phyloP scores from a whole-genome alignment of 2,329 filamentous ascomycete genomes.

The Pyricularia sp. region DNA sequence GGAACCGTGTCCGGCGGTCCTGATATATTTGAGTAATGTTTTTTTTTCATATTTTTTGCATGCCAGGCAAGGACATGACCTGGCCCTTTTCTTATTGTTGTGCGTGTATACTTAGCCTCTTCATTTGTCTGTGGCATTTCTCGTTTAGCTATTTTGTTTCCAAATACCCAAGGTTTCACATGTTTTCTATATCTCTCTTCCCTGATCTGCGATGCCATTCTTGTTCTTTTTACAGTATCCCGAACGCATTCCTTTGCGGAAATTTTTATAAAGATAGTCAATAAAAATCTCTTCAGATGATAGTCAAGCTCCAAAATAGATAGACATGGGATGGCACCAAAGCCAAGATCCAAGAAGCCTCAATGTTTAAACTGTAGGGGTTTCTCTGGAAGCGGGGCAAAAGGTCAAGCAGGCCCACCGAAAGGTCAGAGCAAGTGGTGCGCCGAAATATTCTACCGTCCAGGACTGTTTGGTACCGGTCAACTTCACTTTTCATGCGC shows the following conservation, averaged over 20 bases:
- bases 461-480: background rate
- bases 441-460: background rate
- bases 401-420: background rate
- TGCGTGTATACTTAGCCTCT: background rate
- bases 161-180: background rate
- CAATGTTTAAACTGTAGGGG: background rate
- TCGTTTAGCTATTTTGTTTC: conserved; percentile 3
- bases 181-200: background rate
- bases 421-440: background rate
- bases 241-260: too few species aligned
- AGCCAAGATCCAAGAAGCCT: background rate
- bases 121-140: background rate
- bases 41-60: background rate
- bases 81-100: background rate
- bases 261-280: too few species aligned
- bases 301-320: too few species aligned
- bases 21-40: conserved; percentile 8
- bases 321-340: background rate
- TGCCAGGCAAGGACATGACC: background rate
- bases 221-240: background rate
- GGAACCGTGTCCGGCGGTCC: conserved; percentile 48
- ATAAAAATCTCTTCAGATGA: too few species aligned
- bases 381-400: background rate
- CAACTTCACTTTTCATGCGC: too few species aligned
- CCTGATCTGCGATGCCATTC: background rate